These are phyloP conservation scores for Allium sativum DNA, from an alignment of 106 monocot species.

Conservation along the genomic window DNA sequence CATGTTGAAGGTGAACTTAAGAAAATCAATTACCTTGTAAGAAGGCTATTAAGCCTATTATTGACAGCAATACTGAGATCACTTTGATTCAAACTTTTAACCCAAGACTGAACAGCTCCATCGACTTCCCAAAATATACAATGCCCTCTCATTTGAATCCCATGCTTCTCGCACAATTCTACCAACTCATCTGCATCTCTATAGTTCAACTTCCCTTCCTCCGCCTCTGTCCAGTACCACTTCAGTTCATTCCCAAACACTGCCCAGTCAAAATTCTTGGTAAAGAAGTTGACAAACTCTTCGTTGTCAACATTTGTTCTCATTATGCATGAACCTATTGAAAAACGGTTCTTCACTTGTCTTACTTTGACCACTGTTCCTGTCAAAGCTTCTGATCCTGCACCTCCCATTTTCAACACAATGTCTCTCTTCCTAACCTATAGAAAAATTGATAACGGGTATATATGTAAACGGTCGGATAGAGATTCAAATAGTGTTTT, in stretches of 20 bases:
- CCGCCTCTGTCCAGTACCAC: conserved; percentile 80
- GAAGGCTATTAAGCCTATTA: conserved; percentile 46
- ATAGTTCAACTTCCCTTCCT: conserved; percentile 65
- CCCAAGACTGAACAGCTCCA: conserved; percentile 41
- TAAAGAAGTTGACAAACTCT: conserved; percentile 66
- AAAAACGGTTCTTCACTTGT: conserved; percentile 65
- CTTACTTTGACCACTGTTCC: conserved; percentile 37
- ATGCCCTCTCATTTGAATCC: conserved; percentile 43
- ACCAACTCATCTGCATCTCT: conserved; percentile 57
- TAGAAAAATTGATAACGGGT: not conserved
- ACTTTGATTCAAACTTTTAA: conserved; percentile 31
- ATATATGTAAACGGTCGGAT: too few relatives aligned
- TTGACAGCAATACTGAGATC: conserved; percentile 59
- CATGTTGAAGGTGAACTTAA: too few relatives aligned
- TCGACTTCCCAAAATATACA: conserved; percentile 77
- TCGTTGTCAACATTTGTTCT: conserved; percentile 82
- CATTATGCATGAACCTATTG: conserved; percentile 70
- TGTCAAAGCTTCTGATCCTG: conserved; percentile 3
- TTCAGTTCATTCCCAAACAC: conserved; percentile 93
- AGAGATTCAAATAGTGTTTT: too few relatives aligned
- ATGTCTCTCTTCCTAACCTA: conserved; percentile 88
- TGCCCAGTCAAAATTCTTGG: conserved; percentile 78
- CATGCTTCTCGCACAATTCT: conserved; percentile 37
- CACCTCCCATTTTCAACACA: conserved; percentile 50
- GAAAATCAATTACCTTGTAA: conserved; percentile 31